phyloP scores from a whole-genome alignment of 495 filamentous ascomycete species.

The Pyrenopolyporus hunteri region DNA sequence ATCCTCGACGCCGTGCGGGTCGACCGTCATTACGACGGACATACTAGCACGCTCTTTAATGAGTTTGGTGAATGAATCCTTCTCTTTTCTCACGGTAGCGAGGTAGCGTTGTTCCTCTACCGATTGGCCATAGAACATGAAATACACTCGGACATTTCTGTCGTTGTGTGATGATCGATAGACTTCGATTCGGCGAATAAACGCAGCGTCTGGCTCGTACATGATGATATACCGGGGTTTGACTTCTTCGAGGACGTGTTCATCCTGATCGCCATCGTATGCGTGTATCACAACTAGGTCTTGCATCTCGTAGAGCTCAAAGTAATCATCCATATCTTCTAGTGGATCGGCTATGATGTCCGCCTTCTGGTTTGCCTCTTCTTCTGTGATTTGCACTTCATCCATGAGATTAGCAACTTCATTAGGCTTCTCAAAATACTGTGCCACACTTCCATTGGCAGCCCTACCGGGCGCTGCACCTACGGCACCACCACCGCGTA shows the following conservation, averaged over 20 bases:
- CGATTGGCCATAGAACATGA: constrained; percentile 92
- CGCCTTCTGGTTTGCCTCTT: constrained; percentile 75
- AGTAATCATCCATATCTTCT: constrained; percentile 89
- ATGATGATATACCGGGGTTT: constrained; percentile 95
- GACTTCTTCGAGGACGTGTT: constrained; percentile 91
- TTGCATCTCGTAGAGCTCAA: constrained; percentile 90
- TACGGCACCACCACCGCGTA: constrained; percentile 77
- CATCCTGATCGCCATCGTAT: constrained; percentile 91
- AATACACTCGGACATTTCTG: constrained; percentile 88
- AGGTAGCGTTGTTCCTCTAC: constrained; percentile 97
- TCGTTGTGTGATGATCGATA: constrained; percentile 93
- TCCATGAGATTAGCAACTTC: constrained; percentile 64
- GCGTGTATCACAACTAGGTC: constrained; percentile 89
- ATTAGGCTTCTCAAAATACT: constrained; percentile 56
- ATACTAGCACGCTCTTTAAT: constrained; percentile 94
- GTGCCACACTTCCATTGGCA: constrained; percentile 55
- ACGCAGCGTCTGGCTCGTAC: constrained; percentile 97
- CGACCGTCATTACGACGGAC: constrained; percentile 79
- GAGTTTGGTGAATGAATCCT: constrained; percentile 90
- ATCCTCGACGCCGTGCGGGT: constrained; percentile 73
- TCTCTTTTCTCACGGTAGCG: constrained; percentile 85
- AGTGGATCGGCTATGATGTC: constrained; percentile 82
- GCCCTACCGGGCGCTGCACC: constrained; percentile 59
- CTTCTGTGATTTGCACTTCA: constrained; percentile 77
- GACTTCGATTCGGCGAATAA: constrained; percentile 92